These are phyloP conservation scores for Malus domestica DNA, from an alignment of 306 rosid species.

Conservation along the genomic window ASM211411v1 NC_041793.1:42077001-42077500, in stretches of 20 bases:
- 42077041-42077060: not conserved
- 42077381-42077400: not conserved
- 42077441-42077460: conserved; percentile 83
- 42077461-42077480: conserved; percentile 93
- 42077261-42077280: conserved; percentile 60
- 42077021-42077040: conserved; percentile 3
- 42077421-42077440: conserved; percentile 41
- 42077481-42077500: conserved; percentile 96
- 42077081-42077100: not conserved
- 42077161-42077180: not conserved
- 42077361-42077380: conserved; percentile 40
- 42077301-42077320: conserved; percentile 64
- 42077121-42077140: not conserved
- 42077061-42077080: not conserved
- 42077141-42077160: not conserved
- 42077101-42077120: not conserved
- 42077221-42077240: not conserved
- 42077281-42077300: conserved; percentile 54
- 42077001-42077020: not conserved
- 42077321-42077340: conserved; percentile 83
- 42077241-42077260: conserved; percentile 1
- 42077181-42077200: not conserved
- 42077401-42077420: conserved; percentile 23
- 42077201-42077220: not conserved
- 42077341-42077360: conserved; percentile 85